These are phyloP conservation scores for Rosa persica DNA, from an alignment of 306 rosid species.

Conservation along the genomic window DNA sequence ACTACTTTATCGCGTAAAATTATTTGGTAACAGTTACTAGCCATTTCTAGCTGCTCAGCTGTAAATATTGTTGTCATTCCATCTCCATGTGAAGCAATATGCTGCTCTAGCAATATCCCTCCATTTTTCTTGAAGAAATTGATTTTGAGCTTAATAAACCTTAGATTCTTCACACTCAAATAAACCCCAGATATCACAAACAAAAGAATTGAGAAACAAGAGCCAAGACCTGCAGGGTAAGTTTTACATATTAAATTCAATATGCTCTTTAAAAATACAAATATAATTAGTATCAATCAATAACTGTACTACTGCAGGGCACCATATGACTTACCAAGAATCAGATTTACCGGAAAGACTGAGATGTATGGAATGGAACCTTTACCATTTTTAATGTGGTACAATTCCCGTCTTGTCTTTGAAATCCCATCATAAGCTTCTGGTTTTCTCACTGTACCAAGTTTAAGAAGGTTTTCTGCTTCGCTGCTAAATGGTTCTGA, in stretches of 20 bases:
- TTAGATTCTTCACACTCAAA: background rate
- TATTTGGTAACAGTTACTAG: background rate
- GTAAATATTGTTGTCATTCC: background rate
- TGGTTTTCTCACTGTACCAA: background rate
- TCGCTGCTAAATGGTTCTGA: background rate
- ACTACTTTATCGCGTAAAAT: background rate
- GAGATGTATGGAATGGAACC: background rate
- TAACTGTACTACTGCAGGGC: background rate
- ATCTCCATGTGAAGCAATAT: background rate
- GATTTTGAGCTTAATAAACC: background rate
- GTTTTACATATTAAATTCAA: background rate
- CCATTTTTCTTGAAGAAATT: slow-evolving; percentile 7
- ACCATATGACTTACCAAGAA: background rate
- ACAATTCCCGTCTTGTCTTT: background rate
- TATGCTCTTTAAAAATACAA: background rate
- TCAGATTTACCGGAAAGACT: background rate
- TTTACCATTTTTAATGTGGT: background rate
- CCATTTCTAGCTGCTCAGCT: background rate
- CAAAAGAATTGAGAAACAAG: background rate
- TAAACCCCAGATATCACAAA: background rate
- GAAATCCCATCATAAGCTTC: background rate
- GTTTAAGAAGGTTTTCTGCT: background rate
- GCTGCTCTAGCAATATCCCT: background rate
- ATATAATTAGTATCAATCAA: background rate
- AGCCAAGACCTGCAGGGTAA: background rate